phyloP scores from a whole-genome alignment of 768 basidiomycete species.

The Aureoboletus auriporus region DNA sequence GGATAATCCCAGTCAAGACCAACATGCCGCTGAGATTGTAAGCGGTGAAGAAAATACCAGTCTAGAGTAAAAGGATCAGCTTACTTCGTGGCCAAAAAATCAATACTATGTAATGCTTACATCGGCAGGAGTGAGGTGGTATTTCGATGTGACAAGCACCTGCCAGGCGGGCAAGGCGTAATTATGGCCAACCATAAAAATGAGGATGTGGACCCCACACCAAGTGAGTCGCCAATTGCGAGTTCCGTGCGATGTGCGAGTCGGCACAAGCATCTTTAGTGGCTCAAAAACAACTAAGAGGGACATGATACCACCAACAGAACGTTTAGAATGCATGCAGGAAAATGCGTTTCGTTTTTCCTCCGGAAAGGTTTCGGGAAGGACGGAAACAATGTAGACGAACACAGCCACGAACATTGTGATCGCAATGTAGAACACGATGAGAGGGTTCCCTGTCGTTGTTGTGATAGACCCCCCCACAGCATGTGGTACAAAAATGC shows the following conservation, averaged over 20 bases:
- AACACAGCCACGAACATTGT: slow-evolving; percentile 11
- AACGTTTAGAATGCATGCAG: not conserved
- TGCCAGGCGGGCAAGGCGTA: slow-evolving; percentile 18
- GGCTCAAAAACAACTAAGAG: slow-evolving; percentile 19
- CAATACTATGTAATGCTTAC: slow-evolving; percentile 8
- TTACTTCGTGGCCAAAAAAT: no score
- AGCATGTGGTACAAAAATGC: slow-evolving; percentile 22
- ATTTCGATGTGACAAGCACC: slow-evolving; percentile 22
- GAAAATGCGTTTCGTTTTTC: slow-evolving; percentile 19
- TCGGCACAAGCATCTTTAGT: slow-evolving; percentile 20
- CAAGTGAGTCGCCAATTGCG: slow-evolving; percentile 27
- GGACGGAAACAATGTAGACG: slow-evolving; percentile 19
- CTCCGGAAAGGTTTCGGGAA: slow-evolving; percentile 30
- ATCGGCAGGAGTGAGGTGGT: slow-evolving; percentile 24
- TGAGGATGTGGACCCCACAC: slow-evolving; percentile 25
- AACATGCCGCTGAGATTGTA: slow-evolving; percentile 15
- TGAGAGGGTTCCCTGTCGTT: slow-evolving; percentile 15
- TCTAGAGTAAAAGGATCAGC: slow-evolving; percentile 14
- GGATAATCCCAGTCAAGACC: slow-evolving; percentile 18
- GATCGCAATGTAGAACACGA: slow-evolving; percentile 19
- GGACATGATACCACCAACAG: not conserved
- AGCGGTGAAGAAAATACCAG: slow-evolving; percentile 23
- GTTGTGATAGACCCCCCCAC: slow-evolving; percentile 30
- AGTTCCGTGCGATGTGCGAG: slow-evolving; percentile 11
- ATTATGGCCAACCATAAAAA: slow-evolving; percentile 12